Percentiles rank a stretch among this genome's conserved stretches.
Conservation (phyloP, 2,329 filamentous ascomycete genomes). For the Metarhizium robertsii region DNA sequence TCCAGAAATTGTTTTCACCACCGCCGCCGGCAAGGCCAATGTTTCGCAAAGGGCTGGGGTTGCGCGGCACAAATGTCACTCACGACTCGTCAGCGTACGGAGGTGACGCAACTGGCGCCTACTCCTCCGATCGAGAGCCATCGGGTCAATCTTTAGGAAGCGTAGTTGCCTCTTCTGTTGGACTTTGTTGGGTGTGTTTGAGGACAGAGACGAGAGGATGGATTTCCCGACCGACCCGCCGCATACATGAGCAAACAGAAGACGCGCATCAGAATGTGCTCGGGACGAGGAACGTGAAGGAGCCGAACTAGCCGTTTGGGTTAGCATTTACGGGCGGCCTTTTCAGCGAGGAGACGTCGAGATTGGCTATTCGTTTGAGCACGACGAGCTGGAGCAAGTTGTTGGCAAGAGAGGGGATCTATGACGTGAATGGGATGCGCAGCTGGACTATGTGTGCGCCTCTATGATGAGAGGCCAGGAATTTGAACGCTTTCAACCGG, state of each 20-base stretch:
- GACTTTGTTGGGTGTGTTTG: constrained; percentile 7
- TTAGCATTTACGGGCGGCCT: constrained; percentile 50
- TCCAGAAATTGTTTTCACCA: constrained; percentile 27
- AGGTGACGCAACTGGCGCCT: constrained; percentile 53
- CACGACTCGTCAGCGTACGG: constrained; percentile 58
- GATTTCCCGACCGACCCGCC: constrained; percentile 49
- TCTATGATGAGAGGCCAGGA: too few species aligned
- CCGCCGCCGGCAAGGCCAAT: constrained; percentile 50
- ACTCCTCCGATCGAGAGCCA: constrained; percentile 52
- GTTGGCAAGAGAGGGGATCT: not conserved
- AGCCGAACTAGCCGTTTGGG: constrained; percentile 51
- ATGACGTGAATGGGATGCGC: not conserved
- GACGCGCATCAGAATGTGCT: constrained; percentile 32
- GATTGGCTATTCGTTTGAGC: constrained; percentile 60
- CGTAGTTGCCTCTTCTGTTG: constrained; percentile 38
- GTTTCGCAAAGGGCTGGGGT: constrained; percentile 57
- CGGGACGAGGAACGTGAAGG: constrained; percentile 38
- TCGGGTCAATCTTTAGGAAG: constrained; percentile 53
- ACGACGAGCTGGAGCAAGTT: constrained; percentile 27
- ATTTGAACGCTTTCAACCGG: too few species aligned
- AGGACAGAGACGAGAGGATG: constrained; percentile 43
- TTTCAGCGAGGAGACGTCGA: constrained; percentile 52
- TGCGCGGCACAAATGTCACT: constrained; percentile 43
- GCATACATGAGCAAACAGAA: constrained; percentile 45
- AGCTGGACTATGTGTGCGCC: too few species aligned